Percentiles rank a stretch among this genome's conserved stretches.
Evolutionary conservation across 176 grass and related monocot species (phyloP).

Genomic region (Phyllostachys edulis): DNA sequence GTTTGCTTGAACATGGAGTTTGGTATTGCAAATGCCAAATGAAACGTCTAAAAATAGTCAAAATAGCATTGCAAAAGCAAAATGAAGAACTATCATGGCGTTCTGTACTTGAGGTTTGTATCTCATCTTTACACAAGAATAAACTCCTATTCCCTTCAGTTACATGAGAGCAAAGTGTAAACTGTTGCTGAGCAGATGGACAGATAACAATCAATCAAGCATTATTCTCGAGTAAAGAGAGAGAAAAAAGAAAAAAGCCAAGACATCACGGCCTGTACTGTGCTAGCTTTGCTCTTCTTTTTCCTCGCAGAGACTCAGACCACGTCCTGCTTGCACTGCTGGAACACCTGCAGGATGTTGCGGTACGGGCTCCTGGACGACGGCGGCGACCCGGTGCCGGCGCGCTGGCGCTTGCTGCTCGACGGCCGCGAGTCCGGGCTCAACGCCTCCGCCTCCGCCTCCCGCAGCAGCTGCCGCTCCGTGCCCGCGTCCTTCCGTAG

Average conservation of each 20-base stretch:
- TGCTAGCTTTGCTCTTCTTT: not conserved
- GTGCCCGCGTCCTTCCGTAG: constrained; percentile 34
- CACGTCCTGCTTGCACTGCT: constrained; percentile 57
- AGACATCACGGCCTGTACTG: constrained; percentile 25
- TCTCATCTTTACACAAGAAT: constrained; percentile 37
- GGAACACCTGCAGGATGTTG: constrained; percentile 61
- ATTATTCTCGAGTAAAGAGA: not conserved
- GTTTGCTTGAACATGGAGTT: not conserved
- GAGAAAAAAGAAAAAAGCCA: not conserved
- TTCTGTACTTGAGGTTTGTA: constrained; percentile 24
- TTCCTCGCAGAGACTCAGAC: not conserved
- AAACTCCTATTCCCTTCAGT: not conserved
- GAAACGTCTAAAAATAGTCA: not conserved
- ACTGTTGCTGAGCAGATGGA: not conserved
- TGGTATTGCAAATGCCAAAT: not conserved
- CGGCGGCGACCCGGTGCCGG: constrained; percentile 20
- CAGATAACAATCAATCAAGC: not conserved
- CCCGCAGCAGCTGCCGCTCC: not conserved
- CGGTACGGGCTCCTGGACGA: constrained; percentile 48
- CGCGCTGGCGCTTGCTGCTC: constrained; percentile 54
- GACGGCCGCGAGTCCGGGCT: constrained; percentile 45
- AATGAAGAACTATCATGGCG: not conserved
- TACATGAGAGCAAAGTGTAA: not conserved
- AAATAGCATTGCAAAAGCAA: not conserved
- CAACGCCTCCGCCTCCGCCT: constrained; percentile 10